phyloP scores from a whole-genome alignment of 139 green algal genomes.

The Spirogloea muscicola region DNA sequence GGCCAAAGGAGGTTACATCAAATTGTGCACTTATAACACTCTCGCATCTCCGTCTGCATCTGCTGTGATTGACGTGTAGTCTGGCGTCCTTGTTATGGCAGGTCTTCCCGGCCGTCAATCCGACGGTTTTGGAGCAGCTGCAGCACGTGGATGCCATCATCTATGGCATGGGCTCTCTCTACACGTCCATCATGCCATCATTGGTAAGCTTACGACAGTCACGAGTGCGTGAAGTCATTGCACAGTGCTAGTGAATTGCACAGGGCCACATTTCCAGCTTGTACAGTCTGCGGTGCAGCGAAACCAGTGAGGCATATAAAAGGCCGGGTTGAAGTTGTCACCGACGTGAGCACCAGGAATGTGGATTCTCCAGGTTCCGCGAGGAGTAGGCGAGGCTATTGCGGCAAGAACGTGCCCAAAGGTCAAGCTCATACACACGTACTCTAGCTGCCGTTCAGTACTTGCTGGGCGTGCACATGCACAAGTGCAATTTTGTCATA shows the following conservation, averaged over 20 bases:
- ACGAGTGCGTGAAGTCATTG: no score
- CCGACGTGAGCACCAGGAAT: neutral
- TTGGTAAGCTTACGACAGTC: no score
- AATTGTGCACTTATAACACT: no score
- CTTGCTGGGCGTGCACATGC: no score
- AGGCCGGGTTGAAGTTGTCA: neutral
- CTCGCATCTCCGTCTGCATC: no score
- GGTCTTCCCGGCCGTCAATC: constrained; percentile 81
- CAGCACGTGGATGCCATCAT: constrained; percentile 72
- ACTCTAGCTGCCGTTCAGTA: no score
- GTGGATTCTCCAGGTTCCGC: constrained; percentile 21
- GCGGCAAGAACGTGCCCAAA: constrained; percentile 55
- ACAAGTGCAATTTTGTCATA: no score
- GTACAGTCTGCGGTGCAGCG: neutral
- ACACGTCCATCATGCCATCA: constrained; percentile 90
- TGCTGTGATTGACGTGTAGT: no score
- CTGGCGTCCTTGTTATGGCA: no score
- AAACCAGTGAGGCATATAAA: neutral
- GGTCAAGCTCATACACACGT: constrained; percentile 28
- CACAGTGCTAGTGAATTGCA: no score
- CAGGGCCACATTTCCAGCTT: neutral
- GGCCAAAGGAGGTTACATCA: no score
- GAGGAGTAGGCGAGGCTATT: constrained; percentile 80
- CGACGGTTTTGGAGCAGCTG: constrained; percentile 58
- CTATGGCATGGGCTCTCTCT: constrained; percentile 96